Percentiles rank a stretch among this genome's conserved stretches.
These are phyloP conservation scores for Metschnikowia noctiluminum DNA, from an alignment of 805 yeast genomes.

Conservation along the genomic window DNA sequence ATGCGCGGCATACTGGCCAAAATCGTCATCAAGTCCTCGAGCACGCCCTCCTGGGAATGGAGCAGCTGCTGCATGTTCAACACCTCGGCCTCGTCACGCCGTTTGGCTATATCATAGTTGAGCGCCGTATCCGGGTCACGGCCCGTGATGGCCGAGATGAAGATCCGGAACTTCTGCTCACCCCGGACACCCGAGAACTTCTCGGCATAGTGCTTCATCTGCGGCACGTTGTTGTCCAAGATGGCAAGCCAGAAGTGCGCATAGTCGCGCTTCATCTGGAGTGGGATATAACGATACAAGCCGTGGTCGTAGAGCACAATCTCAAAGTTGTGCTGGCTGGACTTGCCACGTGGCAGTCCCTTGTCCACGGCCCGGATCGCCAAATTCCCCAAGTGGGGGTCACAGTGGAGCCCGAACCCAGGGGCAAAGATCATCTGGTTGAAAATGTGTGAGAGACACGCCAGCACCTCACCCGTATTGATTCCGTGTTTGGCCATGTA, in stretches of 20 bases:
- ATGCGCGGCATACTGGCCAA: conserved; percentile 79
- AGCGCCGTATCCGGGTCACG: conserved; percentile 78
- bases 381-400: conserved; percentile 96
- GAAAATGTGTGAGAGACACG: conserved; percentile 85
- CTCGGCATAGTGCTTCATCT: conserved; percentile 72
- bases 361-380: conserved; percentile 57
- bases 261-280: conserved; percentile 73
- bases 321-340: conserved; percentile 73
- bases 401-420: conserved; percentile 90
- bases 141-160: conserved; percentile 94
- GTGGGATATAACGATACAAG: conserved; percentile 78
- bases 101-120: conserved; percentile 52
- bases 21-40: conserved; percentile 75
- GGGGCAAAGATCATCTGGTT: conserved; percentile 95
- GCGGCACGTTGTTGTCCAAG: conserved; percentile 61
- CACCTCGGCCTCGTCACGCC: conserved; percentile 62
- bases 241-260: conserved; percentile 92
- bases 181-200: conserved; percentile 75
- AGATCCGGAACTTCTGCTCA: conserved; percentile 69
- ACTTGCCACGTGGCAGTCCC: conserved; percentile 2
- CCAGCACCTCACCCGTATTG: conserved; percentile 72
- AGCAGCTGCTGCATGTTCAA: conserved; percentile 62
- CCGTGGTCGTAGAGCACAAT: conserved; percentile 94
- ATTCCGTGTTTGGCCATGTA: conserved; percentile 63
- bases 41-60: conserved; percentile 52